Evolutionary conservation across 106 monocot species (phyloP).

Genomic region (Hemerocallis citrina): DNA sequence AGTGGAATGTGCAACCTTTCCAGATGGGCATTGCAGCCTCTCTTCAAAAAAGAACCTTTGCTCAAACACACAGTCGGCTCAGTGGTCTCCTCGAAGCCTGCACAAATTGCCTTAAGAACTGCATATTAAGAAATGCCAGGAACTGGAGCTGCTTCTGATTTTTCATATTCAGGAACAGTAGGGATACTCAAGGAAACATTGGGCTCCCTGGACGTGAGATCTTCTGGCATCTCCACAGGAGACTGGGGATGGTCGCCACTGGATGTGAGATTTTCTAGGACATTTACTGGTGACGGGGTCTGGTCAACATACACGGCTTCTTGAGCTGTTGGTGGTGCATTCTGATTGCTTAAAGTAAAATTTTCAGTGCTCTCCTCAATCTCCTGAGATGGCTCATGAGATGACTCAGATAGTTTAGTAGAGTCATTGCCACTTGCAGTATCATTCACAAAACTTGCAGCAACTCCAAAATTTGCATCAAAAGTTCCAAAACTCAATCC

Average conservation of each 20-base stretch:
- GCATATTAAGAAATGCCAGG: slow-evolving; percentile 27
- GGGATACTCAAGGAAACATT: slow-evolving; percentile 12
- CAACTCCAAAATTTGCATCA: slow-evolving; percentile 38
- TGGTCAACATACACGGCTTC: slow-evolving; percentile 10
- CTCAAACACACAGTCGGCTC: too few species aligned
- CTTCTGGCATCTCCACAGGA: slow-evolving; percentile 21
- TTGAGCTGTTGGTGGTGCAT: too few species aligned
- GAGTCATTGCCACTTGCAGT: slow-evolving; percentile 25
- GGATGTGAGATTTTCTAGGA: not conserved
- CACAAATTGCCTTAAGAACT: slow-evolving; percentile 33
- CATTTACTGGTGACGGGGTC: not conserved
- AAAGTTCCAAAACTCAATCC: slow-evolving; percentile 94
- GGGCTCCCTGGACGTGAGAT: slow-evolving; percentile 19
- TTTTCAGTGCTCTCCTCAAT: slow-evolving; percentile 32
- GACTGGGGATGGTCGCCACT: slow-evolving; percentile 17
- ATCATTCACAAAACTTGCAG: slow-evolving; percentile 17
- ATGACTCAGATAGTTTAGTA: slow-evolving; percentile 24
- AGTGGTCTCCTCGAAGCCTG: too few species aligned
- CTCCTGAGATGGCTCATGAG: slow-evolving; percentile 34
- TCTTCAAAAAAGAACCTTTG: too few species aligned
- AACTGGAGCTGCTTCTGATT: slow-evolving; percentile 18
- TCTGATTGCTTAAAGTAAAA: slow-evolving; percentile 39
- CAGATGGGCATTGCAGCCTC: too few species aligned
- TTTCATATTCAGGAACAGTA: slow-evolving; percentile 26
- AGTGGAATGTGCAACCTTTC: too few species aligned